These are phyloP conservation scores for Fusarium praegraminearum DNA, from an alignment of 2,329 filamentous ascomycete species.

Conservation along the genomic window DNA sequence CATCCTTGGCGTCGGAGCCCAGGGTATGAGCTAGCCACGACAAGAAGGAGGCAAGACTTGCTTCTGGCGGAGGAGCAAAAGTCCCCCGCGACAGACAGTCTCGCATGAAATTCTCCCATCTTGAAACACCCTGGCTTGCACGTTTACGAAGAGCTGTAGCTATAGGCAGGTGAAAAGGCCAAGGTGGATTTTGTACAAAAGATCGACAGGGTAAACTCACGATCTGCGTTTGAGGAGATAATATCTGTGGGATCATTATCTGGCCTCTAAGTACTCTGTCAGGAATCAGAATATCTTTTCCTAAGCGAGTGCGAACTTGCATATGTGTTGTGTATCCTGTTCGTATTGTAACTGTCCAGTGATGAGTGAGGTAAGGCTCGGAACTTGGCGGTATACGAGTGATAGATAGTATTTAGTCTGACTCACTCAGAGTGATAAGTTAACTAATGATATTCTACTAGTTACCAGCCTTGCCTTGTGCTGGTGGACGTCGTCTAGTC, in stretches of 20 bases:
- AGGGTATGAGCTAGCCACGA: slow-evolving; percentile 27
- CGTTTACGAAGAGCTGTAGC: neutral
- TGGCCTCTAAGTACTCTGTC: neutral
- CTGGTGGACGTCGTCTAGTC: neutral
- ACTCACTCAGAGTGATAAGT: too few relatives aligned
- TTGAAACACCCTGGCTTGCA: neutral
- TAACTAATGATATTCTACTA: neutral
- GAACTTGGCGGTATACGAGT: neutral
- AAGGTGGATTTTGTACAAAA: neutral
- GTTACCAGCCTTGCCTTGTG: neutral
- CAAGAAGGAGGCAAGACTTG: slow-evolving; percentile 28
- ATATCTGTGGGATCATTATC: neutral
- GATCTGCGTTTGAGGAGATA: neutral
- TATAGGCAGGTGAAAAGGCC: neutral
- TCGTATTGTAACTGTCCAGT: neutral
- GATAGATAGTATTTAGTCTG: neutral
- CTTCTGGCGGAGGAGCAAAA: slow-evolving; percentile 17
- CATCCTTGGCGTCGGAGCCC: slow-evolving; percentile 16
- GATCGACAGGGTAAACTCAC: neutral
- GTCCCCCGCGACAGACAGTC: slow-evolving; percentile 9
- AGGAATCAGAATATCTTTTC: neutral
- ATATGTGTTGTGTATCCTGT: neutral
- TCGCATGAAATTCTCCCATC: slow-evolving; percentile 8
- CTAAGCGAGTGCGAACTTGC: neutral
- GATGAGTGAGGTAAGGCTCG: neutral